Percentiles rank a stretch among this genome's conserved stretches.
Evolutionary conservation across 306 rosid species (phyloP).

Genomic region (Sicyos baderoa): DNA sequence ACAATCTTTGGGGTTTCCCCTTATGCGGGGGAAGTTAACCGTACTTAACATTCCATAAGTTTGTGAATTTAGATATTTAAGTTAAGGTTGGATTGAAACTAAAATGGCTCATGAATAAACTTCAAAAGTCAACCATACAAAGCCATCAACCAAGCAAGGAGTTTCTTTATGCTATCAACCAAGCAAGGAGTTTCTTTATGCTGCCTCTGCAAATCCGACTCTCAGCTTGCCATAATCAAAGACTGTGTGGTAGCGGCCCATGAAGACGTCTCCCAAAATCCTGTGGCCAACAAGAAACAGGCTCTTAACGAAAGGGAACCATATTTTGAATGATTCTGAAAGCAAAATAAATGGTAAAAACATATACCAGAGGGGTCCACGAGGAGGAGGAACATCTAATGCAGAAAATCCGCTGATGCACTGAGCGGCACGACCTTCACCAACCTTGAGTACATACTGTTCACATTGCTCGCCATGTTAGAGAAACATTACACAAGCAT

Average conservation of each 20-base stretch:
- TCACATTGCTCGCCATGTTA: conserved; percentile 16
- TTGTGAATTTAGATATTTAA: background rate
- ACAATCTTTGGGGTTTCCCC: background rate
- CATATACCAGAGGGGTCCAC: conserved; percentile 84
- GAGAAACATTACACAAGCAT: background rate
- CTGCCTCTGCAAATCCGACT: conserved; percentile 88
- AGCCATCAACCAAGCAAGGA: background rate
- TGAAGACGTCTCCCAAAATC: conserved; percentile 90
- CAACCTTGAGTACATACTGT: conserved; percentile 78
- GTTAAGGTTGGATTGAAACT: background rate
- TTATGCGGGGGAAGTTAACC: too few species aligned
- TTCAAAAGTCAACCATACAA: background rate
- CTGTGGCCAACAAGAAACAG: conserved; percentile 30
- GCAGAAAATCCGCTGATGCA: conserved; percentile 82
- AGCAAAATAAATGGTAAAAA: conserved; percentile 4
- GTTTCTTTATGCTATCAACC: conserved; percentile 29
- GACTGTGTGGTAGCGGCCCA: conserved; percentile 86
- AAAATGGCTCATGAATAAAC: background rate
- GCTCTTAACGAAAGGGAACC: conserved; percentile 17
- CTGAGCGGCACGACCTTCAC: conserved; percentile 59
- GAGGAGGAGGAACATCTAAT: conserved; percentile 80
- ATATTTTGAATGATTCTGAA: background rate
- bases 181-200: conserved; percentile 21
- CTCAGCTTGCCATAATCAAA: conserved; percentile 68
- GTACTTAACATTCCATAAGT: background rate